These are phyloP conservation scores for Arctium lappa DNA, from an alignment of 129 eudicot genomes.

Conservation along the genomic window DNA sequence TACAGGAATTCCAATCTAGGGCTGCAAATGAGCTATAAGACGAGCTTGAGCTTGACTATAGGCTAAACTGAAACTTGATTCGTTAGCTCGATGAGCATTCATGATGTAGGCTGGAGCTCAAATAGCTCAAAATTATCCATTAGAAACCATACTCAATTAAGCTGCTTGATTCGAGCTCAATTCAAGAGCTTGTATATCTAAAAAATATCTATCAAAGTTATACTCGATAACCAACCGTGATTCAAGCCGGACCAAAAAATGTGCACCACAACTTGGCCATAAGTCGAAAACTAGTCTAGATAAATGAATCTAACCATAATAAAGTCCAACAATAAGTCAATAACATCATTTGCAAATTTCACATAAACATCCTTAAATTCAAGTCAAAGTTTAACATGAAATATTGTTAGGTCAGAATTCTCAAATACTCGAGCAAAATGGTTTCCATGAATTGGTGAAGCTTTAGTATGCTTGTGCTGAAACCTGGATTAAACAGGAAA, in stretches of 20 bases:
- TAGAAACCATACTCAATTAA: neutral
- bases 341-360: neutral
- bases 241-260: neutral
- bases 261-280: neutral
- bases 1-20: neutral
- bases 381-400: neutral
- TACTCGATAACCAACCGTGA: neutral
- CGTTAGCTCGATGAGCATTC: neutral
- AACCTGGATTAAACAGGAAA: neutral
- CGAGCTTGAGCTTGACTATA: neutral
- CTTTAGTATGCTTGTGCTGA: neutral
- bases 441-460: neutral
- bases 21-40: neutral
- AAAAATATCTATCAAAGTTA: neutral
- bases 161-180: neutral
- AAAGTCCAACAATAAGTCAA: neutral
- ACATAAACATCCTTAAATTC: neutral
- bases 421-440: neutral
- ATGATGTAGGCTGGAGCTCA: neutral
- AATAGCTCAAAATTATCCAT: neutral
- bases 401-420: neutral
- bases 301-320: neutral
- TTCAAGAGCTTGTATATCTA: neutral
- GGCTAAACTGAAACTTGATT: neutral
- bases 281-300: neutral